phyloP scores from a whole-genome alignment of 176 grass and related monocot species.

The Zoysia pacifica region DNA sequence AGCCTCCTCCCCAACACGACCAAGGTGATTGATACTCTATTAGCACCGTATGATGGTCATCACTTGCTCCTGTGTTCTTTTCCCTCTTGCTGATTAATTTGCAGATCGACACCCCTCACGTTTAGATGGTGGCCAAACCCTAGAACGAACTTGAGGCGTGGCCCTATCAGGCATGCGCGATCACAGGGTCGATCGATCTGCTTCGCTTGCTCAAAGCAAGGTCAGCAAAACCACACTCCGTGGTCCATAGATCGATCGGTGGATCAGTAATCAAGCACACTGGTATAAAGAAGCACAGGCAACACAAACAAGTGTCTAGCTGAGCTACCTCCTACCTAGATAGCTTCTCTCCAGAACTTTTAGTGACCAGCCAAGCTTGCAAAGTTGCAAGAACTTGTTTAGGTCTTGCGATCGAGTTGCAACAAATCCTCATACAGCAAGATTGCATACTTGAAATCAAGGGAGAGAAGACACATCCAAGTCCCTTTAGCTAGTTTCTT shows the following conservation, averaged over 20 bases:
- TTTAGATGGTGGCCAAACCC: conserved; percentile 23
- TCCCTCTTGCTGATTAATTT: neutral
- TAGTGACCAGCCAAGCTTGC: neutral
- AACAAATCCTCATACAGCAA: neutral
- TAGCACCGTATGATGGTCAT: neutral
- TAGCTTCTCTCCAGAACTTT: neutral
- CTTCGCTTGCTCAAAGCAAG: neutral
- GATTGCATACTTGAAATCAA: conserved; percentile 25
- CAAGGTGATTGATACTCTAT: conserved; percentile 47
- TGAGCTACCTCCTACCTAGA: conserved; percentile 13
- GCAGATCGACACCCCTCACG: neutral
- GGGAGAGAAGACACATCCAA: neutral
- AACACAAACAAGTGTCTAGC: conserved; percentile 12
- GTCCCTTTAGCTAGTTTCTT: neutral
- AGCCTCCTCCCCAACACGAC: conserved; percentile 90
- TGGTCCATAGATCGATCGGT: conserved; percentile 1
- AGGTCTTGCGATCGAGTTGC: neutral
- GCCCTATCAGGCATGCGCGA: no score
- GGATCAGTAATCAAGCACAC: neutral
- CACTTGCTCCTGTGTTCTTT: neutral
- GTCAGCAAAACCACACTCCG: neutral
- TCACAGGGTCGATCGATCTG: neutral
- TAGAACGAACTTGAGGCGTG: neutral
- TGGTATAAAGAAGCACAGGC: neutral
- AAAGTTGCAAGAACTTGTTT: no score